Base-by-base conservation (phyloP, 2,329 filamentous ascomycete genomes). In the Emydomyces testavorans region DNA sequence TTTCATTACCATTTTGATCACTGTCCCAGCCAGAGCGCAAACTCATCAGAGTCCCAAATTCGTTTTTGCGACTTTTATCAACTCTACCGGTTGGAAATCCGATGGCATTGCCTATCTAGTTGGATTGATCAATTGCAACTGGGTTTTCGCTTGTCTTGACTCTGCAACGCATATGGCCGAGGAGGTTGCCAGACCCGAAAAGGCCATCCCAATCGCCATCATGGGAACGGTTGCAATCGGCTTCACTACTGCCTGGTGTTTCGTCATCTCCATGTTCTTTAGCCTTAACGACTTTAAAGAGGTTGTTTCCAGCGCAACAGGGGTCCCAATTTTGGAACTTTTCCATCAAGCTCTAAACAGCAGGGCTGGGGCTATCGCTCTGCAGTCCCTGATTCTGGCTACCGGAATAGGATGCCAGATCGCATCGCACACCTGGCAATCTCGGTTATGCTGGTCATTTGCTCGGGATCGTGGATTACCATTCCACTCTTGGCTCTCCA, bases 21-120 rank as follows among this genome's bases (percentile, higher is more conserved):
- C 68, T 4, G 66, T 74, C 2, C 71, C 71, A 0, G 62, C 68
- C 3, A 62, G 61, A 16, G 66, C 69, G 5, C 65, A 67, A 1
- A 65, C 63, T 1, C 67, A 72, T 51, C 64, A 71, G 46, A 60
- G 64, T 29, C 67, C 70, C 46, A 61, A 65, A 18, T 75, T 74
- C 57, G 73, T 76, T 52, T 76, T 74, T 54, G 66, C 69, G 0
- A 72, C 65, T 32, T 75, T 74, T 54, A 68, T 71, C 60, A 76
- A 75, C 58, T 69, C 68, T 50, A 74, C 70, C 0, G 72, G 69
- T 18, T 75, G 70, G 71, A 49, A 55, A 7, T 58, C 65, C 37
- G 62, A 65, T 50, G 71, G 70, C 18, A 69, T 75, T 37, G 71
- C 70, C 16, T 75, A 74, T 59, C 68, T 76, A 37, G 68, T 73